phyloP scores from a whole-genome alignment of 345 rosid species.

The Conringia planisiliqua region DNA sequence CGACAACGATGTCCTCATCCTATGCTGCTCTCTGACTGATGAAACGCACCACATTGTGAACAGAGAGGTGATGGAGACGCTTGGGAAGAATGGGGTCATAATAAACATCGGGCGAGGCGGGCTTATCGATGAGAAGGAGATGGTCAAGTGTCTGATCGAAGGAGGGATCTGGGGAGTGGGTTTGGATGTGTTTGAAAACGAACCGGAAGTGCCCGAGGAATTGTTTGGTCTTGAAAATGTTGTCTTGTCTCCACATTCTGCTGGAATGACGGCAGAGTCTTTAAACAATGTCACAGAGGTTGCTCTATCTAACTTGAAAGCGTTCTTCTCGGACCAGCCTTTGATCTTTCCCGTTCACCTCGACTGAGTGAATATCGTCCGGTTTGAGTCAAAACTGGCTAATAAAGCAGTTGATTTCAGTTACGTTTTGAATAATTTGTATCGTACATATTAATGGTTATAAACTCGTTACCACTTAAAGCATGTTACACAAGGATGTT shows the following conservation, averaged over 20 bases:
- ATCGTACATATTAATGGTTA: no score
- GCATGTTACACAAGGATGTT: neutral
- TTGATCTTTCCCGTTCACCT: conserved; percentile 28
- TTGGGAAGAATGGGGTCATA: conserved; percentile 16
- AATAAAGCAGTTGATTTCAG: neutral
- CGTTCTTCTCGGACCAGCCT: conserved; percentile 54
- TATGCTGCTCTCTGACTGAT: conserved; percentile 11
- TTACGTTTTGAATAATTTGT: neutral
- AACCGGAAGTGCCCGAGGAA: conserved; percentile 54
- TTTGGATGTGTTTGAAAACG: conserved; percentile 70
- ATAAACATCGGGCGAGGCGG: conserved; percentile 18
- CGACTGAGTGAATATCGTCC: neutral
- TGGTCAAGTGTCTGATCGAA: conserved; percentile 46
- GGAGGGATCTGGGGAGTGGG: conserved; percentile 66
- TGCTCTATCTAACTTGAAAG: conserved; percentile 47
- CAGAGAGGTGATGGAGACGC: conserved; percentile 18
- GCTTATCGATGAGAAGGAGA: conserved; percentile 38
- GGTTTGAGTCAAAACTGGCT: neutral
- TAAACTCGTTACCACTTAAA: neutral
- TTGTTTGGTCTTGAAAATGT: conserved; percentile 52
- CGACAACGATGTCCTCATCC: conserved; percentile 1
- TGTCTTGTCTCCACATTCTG: conserved; percentile 57
- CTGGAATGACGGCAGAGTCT: conserved; percentile 50
- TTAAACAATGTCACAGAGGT: conserved; percentile 37
- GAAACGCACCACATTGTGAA: conserved; percentile 24